Evolutionary conservation across 352 stramenopile species (phyloP).

Genomic region (Phytophthora quininea): DNA sequence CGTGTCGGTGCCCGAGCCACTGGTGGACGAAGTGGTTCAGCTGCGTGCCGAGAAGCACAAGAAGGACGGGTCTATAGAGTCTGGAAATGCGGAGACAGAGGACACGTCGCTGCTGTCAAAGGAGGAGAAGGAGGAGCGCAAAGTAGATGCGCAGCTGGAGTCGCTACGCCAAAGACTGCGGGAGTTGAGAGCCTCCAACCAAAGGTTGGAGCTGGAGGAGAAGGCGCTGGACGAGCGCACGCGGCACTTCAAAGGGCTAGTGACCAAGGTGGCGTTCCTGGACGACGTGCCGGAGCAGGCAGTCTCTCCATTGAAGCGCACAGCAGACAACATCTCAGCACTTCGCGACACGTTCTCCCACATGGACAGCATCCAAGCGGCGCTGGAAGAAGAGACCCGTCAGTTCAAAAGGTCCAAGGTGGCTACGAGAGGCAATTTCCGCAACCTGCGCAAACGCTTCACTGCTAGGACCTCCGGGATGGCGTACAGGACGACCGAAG

Average conservation of each 20-base stretch:
- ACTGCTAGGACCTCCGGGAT: conserved; percentile 51
- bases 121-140: conserved; percentile 48
- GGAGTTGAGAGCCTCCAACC: conserved; percentile 42
- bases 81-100: conserved; percentile 13
- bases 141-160: conserved; percentile 43
- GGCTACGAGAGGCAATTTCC: conserved; percentile 50
- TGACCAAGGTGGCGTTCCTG: conserved; percentile 51
- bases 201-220: conserved; percentile 55
- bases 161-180: conserved; percentile 44
- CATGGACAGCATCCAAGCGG: conserved; percentile 51
- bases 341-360: conserved; percentile 52
- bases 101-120: conserved; percentile 38
- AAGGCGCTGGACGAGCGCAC: conserved; percentile 47
- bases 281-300: conserved; percentile 44
- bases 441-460: conserved; percentile 61
- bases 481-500: conserved; percentile 55
- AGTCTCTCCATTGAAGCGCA: conserved; percentile 54
- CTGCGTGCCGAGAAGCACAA: conserved; percentile 39
- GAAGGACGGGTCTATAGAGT: conserved; percentile 3
- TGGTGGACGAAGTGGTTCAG: conserved; percentile 53
- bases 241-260: conserved; percentile 43
- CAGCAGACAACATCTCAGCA: conserved; percentile 44
- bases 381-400: conserved; percentile 53
- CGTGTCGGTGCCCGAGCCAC: conserved; percentile 53
- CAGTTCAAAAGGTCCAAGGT: conserved; percentile 64